These are phyloP conservation scores for Myriosclerotinia curreyana DNA, from an alignment of 2,329 filamentous ascomycete genomes.

Conservation along the genomic window DNA sequence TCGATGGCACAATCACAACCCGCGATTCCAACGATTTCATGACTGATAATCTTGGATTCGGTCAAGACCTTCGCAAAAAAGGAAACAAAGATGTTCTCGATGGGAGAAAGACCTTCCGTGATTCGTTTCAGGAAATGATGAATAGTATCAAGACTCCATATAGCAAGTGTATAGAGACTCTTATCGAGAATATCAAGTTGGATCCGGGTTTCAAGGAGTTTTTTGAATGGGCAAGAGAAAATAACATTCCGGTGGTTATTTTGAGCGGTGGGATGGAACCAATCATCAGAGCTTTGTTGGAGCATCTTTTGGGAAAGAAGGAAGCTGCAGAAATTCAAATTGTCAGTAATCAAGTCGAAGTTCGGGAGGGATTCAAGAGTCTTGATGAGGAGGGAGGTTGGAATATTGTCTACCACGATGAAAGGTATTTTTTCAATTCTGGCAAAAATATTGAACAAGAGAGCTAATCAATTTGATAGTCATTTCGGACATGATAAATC, in stretches of 20 bases:
- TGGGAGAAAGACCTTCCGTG: conserved; percentile 70
- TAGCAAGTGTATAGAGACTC: conserved; percentile 73
- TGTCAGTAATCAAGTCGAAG: conserved; percentile 77
- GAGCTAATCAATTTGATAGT: conserved; percentile 24
- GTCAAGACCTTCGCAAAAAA: conserved; percentile 63
- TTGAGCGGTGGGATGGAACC: conserved; percentile 91
- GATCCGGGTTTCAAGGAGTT: conserved; percentile 88
- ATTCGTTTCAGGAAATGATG: conserved; percentile 89
- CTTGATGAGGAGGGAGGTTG: conserved; percentile 81
- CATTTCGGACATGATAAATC: conserved; percentile 97
- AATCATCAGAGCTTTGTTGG: conserved; percentile 79
- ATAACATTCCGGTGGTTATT: conserved; percentile 90
- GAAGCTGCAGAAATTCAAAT: conserved; percentile 79
- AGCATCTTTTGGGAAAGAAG: conserved; percentile 71
- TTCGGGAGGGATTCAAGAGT: conserved; percentile 59
- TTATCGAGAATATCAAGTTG: conserved; percentile 79
- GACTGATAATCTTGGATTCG: conserved; percentile 92
- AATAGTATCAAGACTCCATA: conserved; percentile 80
- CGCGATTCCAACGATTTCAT: conserved; percentile 65
- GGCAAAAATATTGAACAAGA: background rate
- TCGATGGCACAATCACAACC: conserved; percentile 90
- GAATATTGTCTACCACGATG: conserved; percentile 85
- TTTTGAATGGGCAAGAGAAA: conserved; percentile 73
- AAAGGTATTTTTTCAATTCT: conserved; percentile 53
- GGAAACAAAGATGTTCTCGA: conserved; percentile 76